These are phyloP conservation scores for Pharus latifolius DNA, from an alignment of 176 grass and related monocot genomes.

Conservation along the genomic window DNA sequence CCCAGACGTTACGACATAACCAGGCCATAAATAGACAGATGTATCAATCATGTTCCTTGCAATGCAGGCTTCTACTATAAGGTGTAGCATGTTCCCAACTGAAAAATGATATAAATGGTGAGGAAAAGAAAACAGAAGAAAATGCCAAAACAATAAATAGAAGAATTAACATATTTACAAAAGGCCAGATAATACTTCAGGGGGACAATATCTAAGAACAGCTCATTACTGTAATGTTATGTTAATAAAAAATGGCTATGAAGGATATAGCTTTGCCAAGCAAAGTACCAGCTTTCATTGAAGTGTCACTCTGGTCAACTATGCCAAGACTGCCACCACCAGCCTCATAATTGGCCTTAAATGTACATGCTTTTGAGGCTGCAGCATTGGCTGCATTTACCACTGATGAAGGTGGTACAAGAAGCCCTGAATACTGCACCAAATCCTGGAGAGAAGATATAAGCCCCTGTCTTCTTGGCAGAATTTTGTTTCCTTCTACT, in stretches of 20 bases:
- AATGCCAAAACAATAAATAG: background rate
- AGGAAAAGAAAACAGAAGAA: background rate
- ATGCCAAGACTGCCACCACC: conserved; percentile 34
- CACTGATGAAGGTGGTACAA: conserved; percentile 76
- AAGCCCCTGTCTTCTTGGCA: conserved; percentile 64
- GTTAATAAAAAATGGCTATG: background rate
- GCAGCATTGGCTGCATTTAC: conserved; percentile 67
- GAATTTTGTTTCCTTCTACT: conserved; percentile 37
- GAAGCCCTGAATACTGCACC: conserved; percentile 72
- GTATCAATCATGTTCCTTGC: conserved; percentile 92
- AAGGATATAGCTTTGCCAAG: background rate
- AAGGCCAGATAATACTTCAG: background rate
- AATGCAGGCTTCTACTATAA: conserved; percentile 96
- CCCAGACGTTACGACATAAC: conserved; percentile 57
- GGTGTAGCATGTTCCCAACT: conserved; percentile 94
- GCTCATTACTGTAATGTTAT: background rate
- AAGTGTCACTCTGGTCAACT: conserved; percentile 36
- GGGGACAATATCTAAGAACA: background rate
- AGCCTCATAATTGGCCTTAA: conserved; percentile 44
- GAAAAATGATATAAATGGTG: conserved; percentile 20
- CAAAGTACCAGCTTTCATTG: conserved; percentile 40
- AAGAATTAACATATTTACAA: conserved; percentile 3
- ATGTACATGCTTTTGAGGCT: conserved; percentile 78
- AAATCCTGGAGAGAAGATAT: conserved; percentile 81
- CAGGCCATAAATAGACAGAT: conserved; percentile 83